These are phyloP conservation scores for Termitomyces eurrhizus DNA, from an alignment of 768 basidiomycete genomes.

Conservation along the genomic window DNA sequence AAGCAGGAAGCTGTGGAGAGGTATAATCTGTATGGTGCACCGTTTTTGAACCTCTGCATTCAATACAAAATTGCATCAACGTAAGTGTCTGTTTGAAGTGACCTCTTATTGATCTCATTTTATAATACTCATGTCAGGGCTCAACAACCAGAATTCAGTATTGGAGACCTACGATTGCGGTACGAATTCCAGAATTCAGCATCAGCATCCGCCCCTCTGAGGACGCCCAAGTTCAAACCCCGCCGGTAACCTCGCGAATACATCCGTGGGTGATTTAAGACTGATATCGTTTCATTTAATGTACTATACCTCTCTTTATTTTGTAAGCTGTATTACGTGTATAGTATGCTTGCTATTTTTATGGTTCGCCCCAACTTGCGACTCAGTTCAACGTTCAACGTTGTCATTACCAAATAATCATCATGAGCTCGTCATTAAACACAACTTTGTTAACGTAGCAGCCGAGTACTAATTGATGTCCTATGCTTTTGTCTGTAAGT, in stretches of 20 bases:
- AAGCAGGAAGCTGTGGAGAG: conserved; percentile 40
- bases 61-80: conserved; percentile 20
- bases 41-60: conserved; percentile 36
- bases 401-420: too few species aligned
- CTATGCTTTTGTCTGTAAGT: too few species aligned
- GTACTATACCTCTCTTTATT: not conserved
- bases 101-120: not conserved
- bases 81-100: conserved; percentile 4
- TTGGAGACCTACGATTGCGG: conserved; percentile 23
- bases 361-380: not conserved
- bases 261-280: not conserved
- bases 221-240: conserved; percentile 29
- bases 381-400: too few species aligned
- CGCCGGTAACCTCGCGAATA: conserved; percentile 2
- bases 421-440: too few species aligned
- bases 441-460: too few species aligned
- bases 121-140: not conserved
- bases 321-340: not conserved
- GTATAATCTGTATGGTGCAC: conserved; percentile 30
- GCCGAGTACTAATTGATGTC: too few species aligned
- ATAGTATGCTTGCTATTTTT: not conserved
- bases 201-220: conserved; percentile 7
- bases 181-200: conserved; percentile 28
- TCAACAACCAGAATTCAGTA: conserved; percentile 17
- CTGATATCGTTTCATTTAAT: not conserved